Conservation (phyloP, 2,329 filamentous ascomycete genomes). For the Diplodia mutila region DNA sequence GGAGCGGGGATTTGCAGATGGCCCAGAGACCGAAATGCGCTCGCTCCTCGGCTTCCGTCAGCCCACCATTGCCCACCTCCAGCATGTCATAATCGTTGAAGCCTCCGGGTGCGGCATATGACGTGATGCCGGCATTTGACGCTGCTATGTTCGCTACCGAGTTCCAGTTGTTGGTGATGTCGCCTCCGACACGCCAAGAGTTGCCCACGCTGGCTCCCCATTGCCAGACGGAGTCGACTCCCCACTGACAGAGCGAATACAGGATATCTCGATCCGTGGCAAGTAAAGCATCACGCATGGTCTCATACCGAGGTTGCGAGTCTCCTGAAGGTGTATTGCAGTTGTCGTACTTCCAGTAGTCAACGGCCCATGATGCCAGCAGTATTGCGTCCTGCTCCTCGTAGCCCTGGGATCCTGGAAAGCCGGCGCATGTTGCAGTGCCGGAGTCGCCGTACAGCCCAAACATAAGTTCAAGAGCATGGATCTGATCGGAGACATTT, state of each 20-base stretch:
- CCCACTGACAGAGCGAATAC: constrained; percentile 46
- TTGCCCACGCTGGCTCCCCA: constrained; percentile 42
- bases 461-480: constrained; percentile 43
- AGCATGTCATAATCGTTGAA: constrained; percentile 39
- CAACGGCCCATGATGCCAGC: constrained; percentile 34
- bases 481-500: constrained; percentile 41
- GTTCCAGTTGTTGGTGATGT: constrained; percentile 42
- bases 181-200: constrained; percentile 42
- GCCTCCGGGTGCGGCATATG: constrained; percentile 32
- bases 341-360: constrained; percentile 35
- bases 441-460: constrained; percentile 46
- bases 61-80: constrained; percentile 25
- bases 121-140: constrained; percentile 34
- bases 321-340: constrained; percentile 32
- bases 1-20: constrained; percentile 51
- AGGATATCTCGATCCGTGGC: constrained; percentile 39
- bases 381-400: constrained; percentile 32
- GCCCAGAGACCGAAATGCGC: constrained; percentile 54
- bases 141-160: constrained; percentile 36
- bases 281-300: constrained; percentile 32
- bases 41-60: constrained; percentile 41
- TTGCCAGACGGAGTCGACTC: constrained; percentile 37
- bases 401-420: constrained; percentile 32
- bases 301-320: constrained; percentile 31
- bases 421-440: constrained; percentile 33